phyloP scores from a whole-genome alignment of 805 yeast genomes.

The Myxozyma monticola region DNA sequence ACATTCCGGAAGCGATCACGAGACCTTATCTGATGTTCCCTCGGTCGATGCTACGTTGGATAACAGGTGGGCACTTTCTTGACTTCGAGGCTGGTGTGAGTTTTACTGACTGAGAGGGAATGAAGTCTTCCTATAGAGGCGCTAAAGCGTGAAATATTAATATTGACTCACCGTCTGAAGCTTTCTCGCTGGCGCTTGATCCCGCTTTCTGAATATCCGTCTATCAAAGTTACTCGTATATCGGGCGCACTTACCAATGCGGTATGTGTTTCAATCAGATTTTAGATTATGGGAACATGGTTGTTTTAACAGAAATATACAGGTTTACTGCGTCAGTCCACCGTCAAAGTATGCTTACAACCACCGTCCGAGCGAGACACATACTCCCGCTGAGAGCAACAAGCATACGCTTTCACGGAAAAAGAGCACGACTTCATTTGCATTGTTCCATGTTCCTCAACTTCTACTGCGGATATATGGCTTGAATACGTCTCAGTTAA shows the following conservation, averaged over 20 bases:
- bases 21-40: conserved; percentile 17
- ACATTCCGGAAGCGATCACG: conserved; percentile 20
- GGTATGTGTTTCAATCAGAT: conserved; percentile 40
- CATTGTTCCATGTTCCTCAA: conserved; percentile 46
- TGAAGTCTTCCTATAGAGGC: conserved; percentile 18
- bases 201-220: conserved; percentile 39
- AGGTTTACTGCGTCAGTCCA: conserved; percentile 63
- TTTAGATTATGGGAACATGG: not conserved
- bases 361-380: not conserved
- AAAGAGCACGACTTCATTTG: not conserved
- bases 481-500: conserved; percentile 76
- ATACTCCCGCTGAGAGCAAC: not conserved
- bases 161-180: conserved; percentile 41
- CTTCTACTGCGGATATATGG: conserved; percentile 84
- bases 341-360: conserved; percentile 35
- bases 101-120: not conserved
- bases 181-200: conserved; percentile 80
- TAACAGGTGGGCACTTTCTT: conserved; percentile 11
- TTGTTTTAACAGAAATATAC: conserved; percentile 41
- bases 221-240: conserved; percentile 62
- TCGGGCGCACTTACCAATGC: conserved; percentile 94
- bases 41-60: conserved; percentile 14
- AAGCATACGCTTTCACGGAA: not conserved
- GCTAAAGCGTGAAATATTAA: conserved; percentile 17
- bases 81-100: not conserved